phyloP scores from a whole-genome alignment of 441 rosid species.

The Arabidopsis lyrata region DNA sequence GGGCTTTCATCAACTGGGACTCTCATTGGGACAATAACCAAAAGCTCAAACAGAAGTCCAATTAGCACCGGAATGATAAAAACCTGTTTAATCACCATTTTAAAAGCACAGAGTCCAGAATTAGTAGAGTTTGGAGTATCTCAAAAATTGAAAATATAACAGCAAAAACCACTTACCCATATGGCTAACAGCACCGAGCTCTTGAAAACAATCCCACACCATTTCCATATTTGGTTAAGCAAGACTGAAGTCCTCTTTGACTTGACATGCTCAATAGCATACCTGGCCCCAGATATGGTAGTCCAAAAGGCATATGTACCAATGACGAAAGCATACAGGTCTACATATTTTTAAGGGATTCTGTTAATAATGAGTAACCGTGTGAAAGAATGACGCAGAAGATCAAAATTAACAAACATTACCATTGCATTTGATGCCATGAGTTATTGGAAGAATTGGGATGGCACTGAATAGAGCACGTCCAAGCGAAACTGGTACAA shows the following conservation, averaged over 20 bases:
- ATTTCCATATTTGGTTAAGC: slow-evolving; percentile 74
- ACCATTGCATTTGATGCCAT: slow-evolving; percentile 99
- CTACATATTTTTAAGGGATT: slow-evolving; percentile 48
- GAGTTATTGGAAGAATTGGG: slow-evolving; percentile 95
- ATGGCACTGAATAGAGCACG: slow-evolving; percentile 87
- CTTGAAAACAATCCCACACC: slow-evolving; percentile 86
- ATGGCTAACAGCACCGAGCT: slow-evolving; percentile 79
- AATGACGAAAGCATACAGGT: slow-evolving; percentile 87
- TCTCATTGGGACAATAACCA: slow-evolving; percentile 98
- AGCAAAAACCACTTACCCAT: slow-evolving; percentile 65
- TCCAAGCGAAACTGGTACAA: slow-evolving; percentile 91
- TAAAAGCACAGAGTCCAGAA: neutral
- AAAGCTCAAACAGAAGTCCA: slow-evolving; percentile 91
- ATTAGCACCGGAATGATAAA: slow-evolving; percentile 91
- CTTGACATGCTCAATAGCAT: slow-evolving; percentile 75
- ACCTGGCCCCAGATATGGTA: slow-evolving; percentile 81
- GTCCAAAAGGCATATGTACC: slow-evolving; percentile 98
- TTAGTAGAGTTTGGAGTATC: neutral
- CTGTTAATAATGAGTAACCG: slow-evolving; percentile 4
- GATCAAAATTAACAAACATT: slow-evolving; percentile 26
- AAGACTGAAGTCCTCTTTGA: slow-evolving; percentile 72
- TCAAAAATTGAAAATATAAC: neutral
- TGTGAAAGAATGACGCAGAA: neutral
- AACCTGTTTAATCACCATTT: slow-evolving; percentile 51
- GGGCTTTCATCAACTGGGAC: slow-evolving; percentile 99